Base-by-base conservation (phyloP, 768 basidiomycete species). In the Naganishia vishniacii region DNA sequence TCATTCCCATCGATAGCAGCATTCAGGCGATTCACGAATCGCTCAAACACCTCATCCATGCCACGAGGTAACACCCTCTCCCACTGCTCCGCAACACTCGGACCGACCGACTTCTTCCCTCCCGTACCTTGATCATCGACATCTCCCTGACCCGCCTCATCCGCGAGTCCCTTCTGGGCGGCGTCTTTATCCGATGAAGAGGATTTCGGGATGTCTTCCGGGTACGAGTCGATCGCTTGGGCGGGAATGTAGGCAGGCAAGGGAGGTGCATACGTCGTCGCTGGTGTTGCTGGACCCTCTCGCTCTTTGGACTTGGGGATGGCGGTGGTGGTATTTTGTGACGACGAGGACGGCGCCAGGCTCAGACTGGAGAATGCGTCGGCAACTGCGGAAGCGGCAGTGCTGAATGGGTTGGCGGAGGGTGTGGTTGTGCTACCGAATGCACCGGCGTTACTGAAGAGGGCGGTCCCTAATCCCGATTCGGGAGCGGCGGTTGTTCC, bases 41-140 rank as follows among this genome's bases (percentile, higher is more conserved):
- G 81, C 70, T 92, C 87, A 74, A 98, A 97, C 3, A 90, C 84
- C 61, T 85, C 84, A 75, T 97, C 93, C 45, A 89, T 81, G 4
- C 73, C 73, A 47, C 87, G 81, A 49, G 88, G 72, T 15, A 87
- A 87, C 71, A 88, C 86, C 47, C 70, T 69, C 77, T 92, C 91
- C 73, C 89, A 94, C 20, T 82, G 80, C 74, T 94, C 91, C 5
- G 59, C 49, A 16, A 37, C 65, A 15, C 48, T 60, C 40, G 23
- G 20, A 20, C 58, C 66, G 23, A 71, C 73, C 46, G 62, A 65
- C 62, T 69, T 70, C n/a, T 64, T 69, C 77, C 81, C 51, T 25
- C 79, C 79, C 23, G 72, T 76, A 26, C 79, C 78, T 28, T 81
- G 80, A 25, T 80, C 78, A 40, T 84, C 78, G 11, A 81, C 80